phyloP scores from a whole-genome alignment of 2,329 filamentous ascomycete genomes.

The Exophiala mesophila region DNA sequence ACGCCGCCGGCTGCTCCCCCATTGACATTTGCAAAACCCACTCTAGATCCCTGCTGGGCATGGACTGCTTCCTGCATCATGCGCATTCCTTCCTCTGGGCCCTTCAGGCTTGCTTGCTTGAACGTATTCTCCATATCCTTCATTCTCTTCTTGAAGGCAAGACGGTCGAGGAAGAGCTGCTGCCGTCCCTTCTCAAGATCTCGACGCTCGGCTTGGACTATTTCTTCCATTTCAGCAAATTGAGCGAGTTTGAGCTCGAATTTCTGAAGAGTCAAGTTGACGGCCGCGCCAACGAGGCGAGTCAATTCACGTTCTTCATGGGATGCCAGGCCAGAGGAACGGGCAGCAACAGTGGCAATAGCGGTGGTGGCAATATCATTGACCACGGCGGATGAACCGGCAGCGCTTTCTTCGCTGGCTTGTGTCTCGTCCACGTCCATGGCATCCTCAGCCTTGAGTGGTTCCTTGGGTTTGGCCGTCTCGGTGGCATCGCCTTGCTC shows the following conservation, averaged over 20 bases:
- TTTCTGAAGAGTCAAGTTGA: conserved; percentile 93
- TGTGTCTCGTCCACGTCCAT: conserved; percentile 56
- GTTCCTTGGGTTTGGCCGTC: conserved; percentile 43
- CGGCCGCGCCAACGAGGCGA: conserved; percentile 81
- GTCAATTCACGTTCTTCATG: conserved; percentile 98
- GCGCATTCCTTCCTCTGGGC: conserved; percentile 36
- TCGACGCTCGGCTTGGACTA: conserved; percentile 84
- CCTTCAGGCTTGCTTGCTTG: conserved; percentile 39
- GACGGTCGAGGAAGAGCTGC: conserved; percentile 85
- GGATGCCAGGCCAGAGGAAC: conserved; percentile 81
- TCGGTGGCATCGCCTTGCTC: conserved; percentile 57
- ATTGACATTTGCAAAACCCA: conserved; percentile 15
- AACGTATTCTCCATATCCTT: conserved; percentile 74
- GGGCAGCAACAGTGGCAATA: conserved; percentile 77
- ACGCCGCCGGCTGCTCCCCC: background rate
- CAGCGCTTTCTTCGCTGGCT: conserved; percentile 33
- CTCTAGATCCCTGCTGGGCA: conserved; percentile 11
- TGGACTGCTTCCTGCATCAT: conserved; percentile 23
- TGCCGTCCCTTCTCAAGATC: conserved; percentile 89
- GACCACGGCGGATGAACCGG: conserved; percentile 57
- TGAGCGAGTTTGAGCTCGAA: conserved; percentile 93
- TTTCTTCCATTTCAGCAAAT: conserved; percentile 91
- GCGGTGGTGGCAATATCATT: conserved; percentile 66
- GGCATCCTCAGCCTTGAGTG: conserved; percentile 40
- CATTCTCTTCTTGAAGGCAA: conserved; percentile 84